Conservation (phyloP, 2,329 filamentous ascomycete genomes). For the Exophiala calicioides region DNA sequence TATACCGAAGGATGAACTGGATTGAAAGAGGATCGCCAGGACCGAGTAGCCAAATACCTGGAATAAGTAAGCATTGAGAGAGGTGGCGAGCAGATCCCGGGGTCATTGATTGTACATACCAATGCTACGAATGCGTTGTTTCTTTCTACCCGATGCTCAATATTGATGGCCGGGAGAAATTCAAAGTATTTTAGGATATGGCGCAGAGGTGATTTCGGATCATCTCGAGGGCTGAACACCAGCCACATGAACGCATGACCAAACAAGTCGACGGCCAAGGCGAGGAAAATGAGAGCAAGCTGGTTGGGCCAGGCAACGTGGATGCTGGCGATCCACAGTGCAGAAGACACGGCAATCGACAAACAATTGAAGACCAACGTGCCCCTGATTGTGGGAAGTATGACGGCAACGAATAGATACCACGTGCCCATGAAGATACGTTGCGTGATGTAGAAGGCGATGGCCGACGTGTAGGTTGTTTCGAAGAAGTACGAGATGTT, state of each 20-base stretch:
- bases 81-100: background rate
- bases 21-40: conserved; percentile 49
- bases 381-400: conserved; percentile 60
- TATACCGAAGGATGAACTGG: conserved; percentile 22
- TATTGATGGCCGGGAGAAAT: conserved; percentile 64
- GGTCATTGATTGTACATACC: conserved; percentile 30
- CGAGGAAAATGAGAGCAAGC: conserved; percentile 58
- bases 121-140: conserved; percentile 66
- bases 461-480: conserved; percentile 59
- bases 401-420: conserved; percentile 47
- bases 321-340: conserved; percentile 63
- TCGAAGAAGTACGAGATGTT: conserved; percentile 46
- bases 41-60: conserved; percentile 63
- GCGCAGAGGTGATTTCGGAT: conserved; percentile 3
- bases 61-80: too few species aligned
- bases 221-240: too few species aligned
- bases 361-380: conserved; percentile 55
- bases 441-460: conserved; percentile 62
- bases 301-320: conserved; percentile 58
- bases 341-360: conserved; percentile 50
- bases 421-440: conserved; percentile 51
- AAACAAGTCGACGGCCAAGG: conserved; percentile 57
- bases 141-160: conserved; percentile 66
- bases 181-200: conserved; percentile 46
- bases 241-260: conserved; percentile 44